Evolutionary conservation across 164 flowering plant species (phyloP), one percentile per base, ranked within the genome.

Genomic region (Cinnamomum micranthum): DNA sequence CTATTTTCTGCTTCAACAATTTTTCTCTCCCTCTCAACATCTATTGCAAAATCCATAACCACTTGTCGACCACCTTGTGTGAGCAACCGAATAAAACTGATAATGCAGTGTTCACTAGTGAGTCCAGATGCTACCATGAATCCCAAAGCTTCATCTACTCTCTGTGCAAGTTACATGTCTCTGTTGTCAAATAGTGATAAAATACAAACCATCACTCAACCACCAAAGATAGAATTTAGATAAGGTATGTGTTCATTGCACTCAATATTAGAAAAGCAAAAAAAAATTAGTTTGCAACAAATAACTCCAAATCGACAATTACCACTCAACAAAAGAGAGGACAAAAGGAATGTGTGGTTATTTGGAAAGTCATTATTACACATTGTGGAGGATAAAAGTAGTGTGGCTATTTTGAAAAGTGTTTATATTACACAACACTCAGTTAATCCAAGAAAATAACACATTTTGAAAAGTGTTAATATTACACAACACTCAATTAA

Each of bases 111-210:
- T 17, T 81, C 83, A 33, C 67, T n/a, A 27, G 85, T 81, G 20
- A 81, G 75, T 60, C 88, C 84, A 74, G 85, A 85, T 17, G 86
- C 88, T 64, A 77, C 76, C 87, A 83, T 85, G 74, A 85, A 83
- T 12, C 86, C 88, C 52, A 85, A 52, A 62, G 88, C 84, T 77
- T 85, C 88, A 80, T 85, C 86, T 25, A 85, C 86, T 67, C 88
- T 77, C 62, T 84, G 82, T 47, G 85, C 86, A 77, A 85, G 86
- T 71, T 85, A 85, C 73, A 55, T 74, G 75, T 82, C 84, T 81
- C 85, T 85, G 73, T 62, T 68, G 1, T 33, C 62, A 70, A 50
- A 20, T 9, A 63, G 17, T 59, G 2, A 71, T 47, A 27, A 51
- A 51, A 11, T 51, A 51, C 58, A 11, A 11, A 51, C 2, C 3